Base-by-base conservation (phyloP, 106 monocot genomes). In the Xerophyta viscosa region DNA sequence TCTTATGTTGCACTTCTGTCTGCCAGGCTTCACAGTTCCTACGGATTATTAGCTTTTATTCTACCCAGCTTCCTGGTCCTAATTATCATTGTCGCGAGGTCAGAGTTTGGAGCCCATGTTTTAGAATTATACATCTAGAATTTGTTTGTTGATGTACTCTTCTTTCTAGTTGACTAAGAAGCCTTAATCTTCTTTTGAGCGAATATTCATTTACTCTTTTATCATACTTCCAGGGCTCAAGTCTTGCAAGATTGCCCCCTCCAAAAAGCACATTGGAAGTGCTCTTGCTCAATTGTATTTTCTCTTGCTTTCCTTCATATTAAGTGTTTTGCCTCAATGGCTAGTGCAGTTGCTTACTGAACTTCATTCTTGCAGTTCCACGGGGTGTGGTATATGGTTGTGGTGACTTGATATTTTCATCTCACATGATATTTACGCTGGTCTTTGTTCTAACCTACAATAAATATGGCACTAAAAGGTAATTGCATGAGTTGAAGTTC, bases 31-130 rank as follows among this genome's bases (percentile, higher is more conserved):
- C 71, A 48, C 98, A 99, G 52, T 12, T 64, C 39, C 54, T 99
- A 15, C 49, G 98, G 52, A 86, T 99, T 25, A 47, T 99, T 56
- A 90, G 90, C 27, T 99, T 99, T 71, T 99, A 99, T 67, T 83
- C 98, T 36, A 99, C 98, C 14, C 86, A 83, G 45, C 89, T 99
- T 57, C 98, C 98, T 42, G 98, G 98, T 56, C 86, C 98, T 14
- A 99, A 86, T 45, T 99, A 99, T 57, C 98, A 99, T 37, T 99
- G 98, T 69, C 98, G 83, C 19, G 98, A 99, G 98, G 98, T 91
- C 62, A 39, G 1, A n/a, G n/a, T n/a, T n/a, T n/a, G n/a, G n/a
- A n/a, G n/a, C n/a, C n/a, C n/a, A n/a, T n/a, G n/a, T n/a, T n/a
- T n/a, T n/a, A n/a, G n/a, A n/a, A n/a, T n/a, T n/a, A n/a, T n/a